Evolutionary conservation across 345 rosid genomes (phyloP), one percentile per base, ranked within the genome.

Genomic region (Arabis hirsuta): DNA sequence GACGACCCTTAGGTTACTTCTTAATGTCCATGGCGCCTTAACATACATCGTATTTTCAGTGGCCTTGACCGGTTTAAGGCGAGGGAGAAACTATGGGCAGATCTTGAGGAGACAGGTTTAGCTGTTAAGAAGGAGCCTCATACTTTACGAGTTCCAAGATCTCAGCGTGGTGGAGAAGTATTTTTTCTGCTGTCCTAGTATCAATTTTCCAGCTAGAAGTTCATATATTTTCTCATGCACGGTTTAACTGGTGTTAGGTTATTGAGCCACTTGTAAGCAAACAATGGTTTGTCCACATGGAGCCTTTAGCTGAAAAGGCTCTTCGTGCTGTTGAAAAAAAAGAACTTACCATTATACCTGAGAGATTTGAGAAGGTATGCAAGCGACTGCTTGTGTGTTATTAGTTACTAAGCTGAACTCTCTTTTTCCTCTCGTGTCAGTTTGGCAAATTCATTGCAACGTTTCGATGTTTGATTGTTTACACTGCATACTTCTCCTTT

Each of bases 111-210:
- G 81, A 89, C 88, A 13, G 90, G 90, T 52, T 79, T 94, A 79
- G 98, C 91, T 70, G 90, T 90, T 51, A 94, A 84, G 76, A 86
- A 83, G 86, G 98, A 87, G 81, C 77, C 88, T 20, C 82, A 89
- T 70, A 90, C 83, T 76, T 80, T 69, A 76, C 70, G 98, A 72
- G 88, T 94, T 80, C 98, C 98, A 47, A 87, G 97, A 76, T 94
- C 98, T 42, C 97, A 94, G 67, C 98, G 98, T 71, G 98, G 98
- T 34, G 98, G 98, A 78, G 98, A 94, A 86, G 98, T 94, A 73
- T 8, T 84, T 76, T 76, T 39, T 44, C 61, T 76, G 42, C 60
- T 62, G 57, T 45, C 74, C 29, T 48, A 9, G 39, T 62, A 55
- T 62, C 12, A 65, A 42, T 24, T 34, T 60, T 62, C 42, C 56